Evolutionary conservation across 2,329 filamentous ascomycete species (phyloP).

Genomic region (Orbilia brochopaga): DNA sequence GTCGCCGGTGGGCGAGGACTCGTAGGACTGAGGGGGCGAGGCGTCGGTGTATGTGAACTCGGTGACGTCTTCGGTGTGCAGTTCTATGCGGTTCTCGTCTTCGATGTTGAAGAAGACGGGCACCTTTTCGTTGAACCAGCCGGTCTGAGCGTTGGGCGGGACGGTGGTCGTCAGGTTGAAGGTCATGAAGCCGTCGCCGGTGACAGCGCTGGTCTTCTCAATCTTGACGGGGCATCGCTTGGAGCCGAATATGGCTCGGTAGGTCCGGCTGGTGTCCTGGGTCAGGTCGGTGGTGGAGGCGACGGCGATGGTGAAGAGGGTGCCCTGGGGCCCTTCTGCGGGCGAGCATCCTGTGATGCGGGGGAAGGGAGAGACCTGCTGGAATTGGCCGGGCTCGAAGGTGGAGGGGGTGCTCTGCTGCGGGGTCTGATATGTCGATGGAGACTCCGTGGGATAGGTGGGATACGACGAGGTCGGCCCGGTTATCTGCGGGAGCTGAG

Average conservation of each 20-base stretch:
- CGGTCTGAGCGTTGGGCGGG: conserved; percentile 68
- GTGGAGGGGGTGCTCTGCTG: conserved; percentile 60
- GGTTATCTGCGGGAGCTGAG: conserved; percentile 50
- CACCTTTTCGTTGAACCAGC: conserved; percentile 64
- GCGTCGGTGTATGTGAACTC: conserved; percentile 67
- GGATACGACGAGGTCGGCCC: conserved; percentile 43
- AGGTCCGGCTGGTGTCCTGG: conserved; percentile 62
- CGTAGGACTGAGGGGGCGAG: conserved; percentile 56
- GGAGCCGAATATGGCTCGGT: conserved; percentile 78
- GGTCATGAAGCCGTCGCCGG: conserved; percentile 63
- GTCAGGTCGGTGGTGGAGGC: conserved; percentile 76
- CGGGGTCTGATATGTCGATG: conserved; percentile 55
- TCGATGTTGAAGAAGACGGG: conserved; percentile 68
- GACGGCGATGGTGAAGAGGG: conserved; percentile 75
- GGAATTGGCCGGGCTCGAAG: conserved; percentile 67
- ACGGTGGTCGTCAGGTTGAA: conserved; percentile 76
- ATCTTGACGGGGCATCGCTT: conserved; percentile 70
- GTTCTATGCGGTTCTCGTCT: conserved; percentile 63
- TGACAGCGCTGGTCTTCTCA: conserved; percentile 65
- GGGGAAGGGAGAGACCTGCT: conserved; percentile 65
- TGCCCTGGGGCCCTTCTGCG: conserved; percentile 70
- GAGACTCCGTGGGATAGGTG: conserved; percentile 41
- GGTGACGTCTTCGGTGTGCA: conserved; percentile 65
- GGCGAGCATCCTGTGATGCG: conserved; percentile 75
- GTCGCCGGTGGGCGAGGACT: conserved; percentile 57